phyloP scores from a whole-genome alignment of 2,329 filamentous ascomycete species.

The Clarireedia monteithiana region DNA sequence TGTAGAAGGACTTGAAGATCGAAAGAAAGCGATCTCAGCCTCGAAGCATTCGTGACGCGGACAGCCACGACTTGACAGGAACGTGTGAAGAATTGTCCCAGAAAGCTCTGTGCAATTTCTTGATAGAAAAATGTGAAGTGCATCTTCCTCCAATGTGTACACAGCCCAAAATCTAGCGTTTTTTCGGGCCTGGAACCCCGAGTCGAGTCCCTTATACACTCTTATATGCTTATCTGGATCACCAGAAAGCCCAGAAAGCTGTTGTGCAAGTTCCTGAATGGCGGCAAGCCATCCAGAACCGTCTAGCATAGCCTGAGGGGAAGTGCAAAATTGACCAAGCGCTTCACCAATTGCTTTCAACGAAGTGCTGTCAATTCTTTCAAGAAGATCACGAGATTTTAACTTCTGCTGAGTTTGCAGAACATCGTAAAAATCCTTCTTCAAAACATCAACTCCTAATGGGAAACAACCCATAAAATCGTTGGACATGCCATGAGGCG shows the following conservation, averaged over 20 bases:
- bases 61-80: constrained; percentile 32
- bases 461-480: constrained; percentile 39
- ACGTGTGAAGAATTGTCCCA: constrained; percentile 31
- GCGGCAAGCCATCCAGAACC: constrained; percentile 13
- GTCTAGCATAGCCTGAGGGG: constrained; percentile 20
- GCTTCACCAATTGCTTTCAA: constrained; percentile 3
- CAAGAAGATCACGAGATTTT: constrained; percentile 7
- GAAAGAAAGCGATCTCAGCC: constrained; percentile 31
- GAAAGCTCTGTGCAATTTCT: constrained; percentile 28
- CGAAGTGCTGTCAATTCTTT: not conserved
- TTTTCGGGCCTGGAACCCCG: constrained; percentile 30
- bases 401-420: constrained; percentile 34
- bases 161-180: constrained; percentile 32
- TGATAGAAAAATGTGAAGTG: constrained; percentile 32
- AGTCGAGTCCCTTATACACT: constrained; percentile 32
- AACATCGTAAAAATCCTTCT: constrained; percentile 36
- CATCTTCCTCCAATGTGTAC: constrained; percentile 18
- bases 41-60: constrained; percentile 30
- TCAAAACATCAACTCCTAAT: constrained; percentile 35
- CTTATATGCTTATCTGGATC: constrained; percentile 26
- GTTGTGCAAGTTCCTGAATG: constrained; percentile 16
- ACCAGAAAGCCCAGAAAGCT: constrained; percentile 9
- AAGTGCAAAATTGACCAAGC: not conserved
- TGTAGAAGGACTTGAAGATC: constrained; percentile 4
- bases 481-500: constrained; percentile 31